Conservation (phyloP, 2,329 filamentous ascomycete genomes). For the Hansfordia pulvinata region DNA sequence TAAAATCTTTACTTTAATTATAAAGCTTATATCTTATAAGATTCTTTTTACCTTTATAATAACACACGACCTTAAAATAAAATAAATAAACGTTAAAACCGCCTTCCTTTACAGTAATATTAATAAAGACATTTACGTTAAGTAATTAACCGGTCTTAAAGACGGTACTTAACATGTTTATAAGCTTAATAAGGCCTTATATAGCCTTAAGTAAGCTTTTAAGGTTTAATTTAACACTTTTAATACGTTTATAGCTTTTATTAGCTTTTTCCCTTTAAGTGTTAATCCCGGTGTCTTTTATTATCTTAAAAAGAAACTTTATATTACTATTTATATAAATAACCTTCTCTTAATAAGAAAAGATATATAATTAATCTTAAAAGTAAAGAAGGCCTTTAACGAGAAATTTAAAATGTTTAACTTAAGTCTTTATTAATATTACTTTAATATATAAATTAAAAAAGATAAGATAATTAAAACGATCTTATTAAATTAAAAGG, state of each 20-base stretch:
- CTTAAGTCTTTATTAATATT: no score
- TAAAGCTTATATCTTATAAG: slow-evolving; percentile 3
- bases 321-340: slow-evolving; percentile 4
- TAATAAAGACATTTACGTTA: slow-evolving; percentile 3
- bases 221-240: slow-evolving; percentile 3
- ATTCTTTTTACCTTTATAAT: slow-evolving; percentile 2
- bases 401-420: no score
- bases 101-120: slow-evolving; percentile 2
- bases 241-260: slow-evolving; percentile 1
- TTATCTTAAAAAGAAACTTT: slow-evolving; percentile 1
- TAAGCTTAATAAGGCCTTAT: slow-evolving; percentile 3
- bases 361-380: slow-evolving; percentile 3
- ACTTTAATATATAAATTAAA: no score
- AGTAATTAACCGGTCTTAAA: slow-evolving; percentile 1
- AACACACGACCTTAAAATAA: no score
- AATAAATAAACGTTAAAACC: slow-evolving; percentile 2
- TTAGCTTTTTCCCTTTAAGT: slow-evolving; percentile 1
- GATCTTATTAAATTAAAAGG: no score
- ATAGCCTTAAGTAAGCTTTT: slow-evolving; percentile 2
- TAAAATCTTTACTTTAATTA: slow-evolving; percentile 3
- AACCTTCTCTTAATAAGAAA: slow-evolving; percentile 3
- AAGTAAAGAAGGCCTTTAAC: no score
- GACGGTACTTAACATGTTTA: slow-evolving; percentile 2
- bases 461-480: no score
- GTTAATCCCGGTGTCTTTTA: slow-evolving; percentile 1